Conservation (phyloP, 2,329 filamentous ascomycete species). For the Apiospora saccharicola region DNA sequence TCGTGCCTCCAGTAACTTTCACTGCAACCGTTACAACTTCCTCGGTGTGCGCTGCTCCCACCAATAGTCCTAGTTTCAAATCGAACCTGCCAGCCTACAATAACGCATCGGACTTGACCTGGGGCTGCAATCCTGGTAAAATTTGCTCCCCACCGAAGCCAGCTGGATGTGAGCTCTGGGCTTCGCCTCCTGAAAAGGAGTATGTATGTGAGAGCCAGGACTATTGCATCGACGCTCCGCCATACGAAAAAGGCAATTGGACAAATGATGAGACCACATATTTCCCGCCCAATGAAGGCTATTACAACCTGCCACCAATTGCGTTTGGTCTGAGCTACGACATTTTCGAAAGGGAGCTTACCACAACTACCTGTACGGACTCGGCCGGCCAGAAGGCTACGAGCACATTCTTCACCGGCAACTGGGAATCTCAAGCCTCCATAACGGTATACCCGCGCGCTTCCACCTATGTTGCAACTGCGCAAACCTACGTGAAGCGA, state of each 20-base stretch:
- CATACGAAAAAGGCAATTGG: conserved; percentile 50
- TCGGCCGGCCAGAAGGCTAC: too few species aligned
- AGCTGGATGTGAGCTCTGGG: conserved; percentile 58
- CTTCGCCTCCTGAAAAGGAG: conserved; percentile 51
- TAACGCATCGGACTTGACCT: conserved; percentile 53
- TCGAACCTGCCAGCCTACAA: conserved; percentile 37
- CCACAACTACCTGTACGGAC: conserved; percentile 44
- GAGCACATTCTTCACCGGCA: too few species aligned
- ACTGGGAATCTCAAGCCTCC: conserved; percentile 60
- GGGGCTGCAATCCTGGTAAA: conserved; percentile 60
- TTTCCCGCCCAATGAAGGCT: conserved; percentile 61
- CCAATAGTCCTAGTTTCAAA: conserved; percentile 40
- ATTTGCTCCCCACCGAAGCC: conserved; percentile 62
- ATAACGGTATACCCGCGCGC: conserved; percentile 54
- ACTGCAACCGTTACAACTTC: conserved; percentile 30
- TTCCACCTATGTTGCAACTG: too few species aligned
- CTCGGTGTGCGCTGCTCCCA: conserved; percentile 53
- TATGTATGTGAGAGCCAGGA: conserved; percentile 54
- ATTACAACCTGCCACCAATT: conserved; percentile 70
- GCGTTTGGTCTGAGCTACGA: conserved; percentile 69
- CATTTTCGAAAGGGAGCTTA: conserved; percentile 61
- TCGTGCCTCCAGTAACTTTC: conserved; percentile 28
- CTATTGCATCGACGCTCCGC: conserved; percentile 54
- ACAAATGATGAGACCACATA: conserved; percentile 53
- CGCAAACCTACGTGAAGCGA: conserved; percentile 30